Base-by-base conservation (phyloP, 345 rosid genomes). In the Cardamine chenopodiifolia region DNA sequence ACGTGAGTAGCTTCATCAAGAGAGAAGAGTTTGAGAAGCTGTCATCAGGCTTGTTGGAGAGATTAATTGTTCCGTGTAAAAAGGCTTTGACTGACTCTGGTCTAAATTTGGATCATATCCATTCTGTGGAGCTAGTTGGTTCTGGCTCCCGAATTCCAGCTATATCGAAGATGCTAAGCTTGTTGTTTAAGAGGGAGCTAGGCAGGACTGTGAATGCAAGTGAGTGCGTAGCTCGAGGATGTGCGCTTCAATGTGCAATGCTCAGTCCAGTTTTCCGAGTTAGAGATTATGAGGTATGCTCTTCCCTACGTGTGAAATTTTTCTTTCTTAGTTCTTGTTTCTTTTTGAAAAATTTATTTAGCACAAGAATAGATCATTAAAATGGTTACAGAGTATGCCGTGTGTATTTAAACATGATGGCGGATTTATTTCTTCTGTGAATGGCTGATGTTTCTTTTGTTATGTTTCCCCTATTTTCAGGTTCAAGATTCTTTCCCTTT, bases 401-500 rank as follows among this genome's bases (percentile, higher is more conserved):
- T 63, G 35, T 49, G 20, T 48, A 29, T 26, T 17, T 35, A 23
- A 32, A 25, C 56, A 31, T 66, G 42, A 56, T 35, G 32, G 49
- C 4, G 32, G 34, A 42, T 7, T 39, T 58, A 32, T 66, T 40
- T 40, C 12, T 65, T 7, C 13, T 26, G n/a, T 71, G 5, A 62
- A 55, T 62, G 47, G 71, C 61, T 70, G 28, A 47, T 76, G 53
- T 69, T 56, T 20, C 8, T 40, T 54, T 55, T 66, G 31, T 50
- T 49, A 79, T 74, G 64, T 7, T 47, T 70, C 63, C 53, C 53
- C 37, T 53, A 45, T 80, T 66, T 71, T 75, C 83, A 90, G 96
- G 93, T 90, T 85, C 89, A 90, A 80, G 96, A 90, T 90, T 85
- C 87, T 40, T 73, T 79, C 45, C 93, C 91, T 80, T 88, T 87